phyloP scores from a whole-genome alignment of 2,329 filamentous ascomycete species.

The Aspergillus sp. region DNA sequence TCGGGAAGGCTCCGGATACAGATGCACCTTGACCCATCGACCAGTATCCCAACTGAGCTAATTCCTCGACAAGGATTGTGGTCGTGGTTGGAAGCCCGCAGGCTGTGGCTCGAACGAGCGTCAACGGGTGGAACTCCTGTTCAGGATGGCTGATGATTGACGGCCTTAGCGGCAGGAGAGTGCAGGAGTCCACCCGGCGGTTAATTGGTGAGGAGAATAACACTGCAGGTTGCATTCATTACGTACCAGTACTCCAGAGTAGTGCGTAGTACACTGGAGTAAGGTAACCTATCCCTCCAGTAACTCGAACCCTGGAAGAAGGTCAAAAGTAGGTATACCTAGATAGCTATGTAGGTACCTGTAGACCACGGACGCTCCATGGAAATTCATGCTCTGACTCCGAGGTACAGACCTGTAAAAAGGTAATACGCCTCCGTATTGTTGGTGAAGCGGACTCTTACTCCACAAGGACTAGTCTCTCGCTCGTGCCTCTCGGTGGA shows the following conservation, averaged over 20 bases:
- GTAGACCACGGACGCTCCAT: too few species aligned
- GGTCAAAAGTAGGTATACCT: too few species aligned
- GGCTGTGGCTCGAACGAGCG: not conserved
- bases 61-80: not conserved
- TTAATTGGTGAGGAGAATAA: too few species aligned
- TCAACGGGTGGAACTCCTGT: slow-evolving; percentile 9
- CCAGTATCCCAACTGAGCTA: not conserved
- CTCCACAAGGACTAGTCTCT: not conserved
- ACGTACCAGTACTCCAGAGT: too few species aligned
- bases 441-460: not conserved
- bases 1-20: not conserved
- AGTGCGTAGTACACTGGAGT: too few species aligned
- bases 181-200: slow-evolving; percentile 6
- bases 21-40: not conserved
- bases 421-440: too few species aligned
- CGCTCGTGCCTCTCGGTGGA: not conserved
- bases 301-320: too few species aligned
- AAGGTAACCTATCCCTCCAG: too few species aligned
- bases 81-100: not conserved
- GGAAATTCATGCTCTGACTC: too few species aligned
- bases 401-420: too few species aligned
- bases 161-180: slow-evolving; percentile 11
- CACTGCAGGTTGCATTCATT: too few species aligned
- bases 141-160: slow-evolving; percentile 9
- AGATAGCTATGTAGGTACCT: too few species aligned